Percentiles rank a stretch among this genome's conserved stretches.
phyloP scores from a whole-genome alignment of 1,139 yeast genomes.

The Candida sp. region DNA sequence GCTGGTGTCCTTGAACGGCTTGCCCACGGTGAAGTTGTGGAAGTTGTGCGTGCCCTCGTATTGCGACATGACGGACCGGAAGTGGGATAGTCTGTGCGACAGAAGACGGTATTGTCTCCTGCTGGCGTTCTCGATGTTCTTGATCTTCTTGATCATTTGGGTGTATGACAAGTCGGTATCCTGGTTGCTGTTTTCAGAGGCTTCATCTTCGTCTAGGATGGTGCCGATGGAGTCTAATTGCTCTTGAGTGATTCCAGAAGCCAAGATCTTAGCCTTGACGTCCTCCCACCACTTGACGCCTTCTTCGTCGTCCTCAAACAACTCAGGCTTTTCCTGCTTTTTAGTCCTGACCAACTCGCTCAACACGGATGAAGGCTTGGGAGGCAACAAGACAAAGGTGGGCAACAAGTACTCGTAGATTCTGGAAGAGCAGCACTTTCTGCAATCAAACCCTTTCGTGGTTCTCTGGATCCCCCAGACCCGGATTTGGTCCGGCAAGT shows the following conservation, averaged over 20 bases:
- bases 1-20: constrained; percentile 84
- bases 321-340: constrained; percentile 59
- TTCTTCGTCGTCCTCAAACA: constrained; percentile 62
- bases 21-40: constrained; percentile 94
- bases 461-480: constrained; percentile 94
- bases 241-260: constrained; percentile 52
- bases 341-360: constrained; percentile 62
- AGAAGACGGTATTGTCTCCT: constrained; percentile 76
- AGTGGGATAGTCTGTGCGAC: constrained; percentile 57
- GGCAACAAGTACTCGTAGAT: constrained; percentile 94
- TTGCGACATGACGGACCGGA: constrained; percentile 70
- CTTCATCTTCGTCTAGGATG: constrained; percentile 12
- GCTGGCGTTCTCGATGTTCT: constrained; percentile 66
- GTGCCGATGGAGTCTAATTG: constrained; percentile 25
- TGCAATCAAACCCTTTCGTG: constrained; percentile 91
- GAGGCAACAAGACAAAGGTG: constrained; percentile 86
- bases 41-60: constrained; percentile 93
- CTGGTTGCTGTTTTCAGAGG: constrained; percentile 19
- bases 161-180: constrained; percentile 19
- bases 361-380: constrained; percentile 76
- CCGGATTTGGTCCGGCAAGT: constrained; percentile 84
- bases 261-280: constrained; percentile 47
- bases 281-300: constrained; percentile 75
- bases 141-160: constrained; percentile 56
- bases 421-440: constrained; percentile 94